Evolutionary conservation across 2,329 filamentous ascomycete genomes (phyloP), one percentile per base, ranked within the genome.

Genomic region (Lasiodiplodia sp.): DNA sequence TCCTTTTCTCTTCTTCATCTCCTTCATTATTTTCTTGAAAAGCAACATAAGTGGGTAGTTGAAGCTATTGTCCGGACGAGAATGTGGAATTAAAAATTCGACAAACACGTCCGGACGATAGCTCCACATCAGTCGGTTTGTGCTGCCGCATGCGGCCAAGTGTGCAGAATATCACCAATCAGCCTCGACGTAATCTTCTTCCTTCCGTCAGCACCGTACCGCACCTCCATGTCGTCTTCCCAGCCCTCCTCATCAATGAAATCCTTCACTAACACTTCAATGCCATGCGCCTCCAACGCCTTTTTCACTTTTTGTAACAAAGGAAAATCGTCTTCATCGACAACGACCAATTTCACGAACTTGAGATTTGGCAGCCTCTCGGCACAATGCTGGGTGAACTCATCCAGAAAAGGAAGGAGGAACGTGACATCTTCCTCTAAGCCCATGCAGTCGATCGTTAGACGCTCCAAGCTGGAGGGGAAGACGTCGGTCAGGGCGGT

Each of bases 211-310:
- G 31, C 25, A 4, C 58, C 25, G 25, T 63, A 63, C 25, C 58
- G 18, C 6, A 49, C 58, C 44, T 63, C 58, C 23, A 31, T 34
- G 18, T 63, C 58, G 21, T 63, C 58, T 5, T 63, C 58, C 58
- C 58, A 63, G 25, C 58, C 58, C 40, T 63, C 58, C 25, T 63
- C 58, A 1, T 63, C 58, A 25, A 63, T 63, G 44, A 63, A 63
- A n/a, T 63, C 58, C 58, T 63, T 63, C 2, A 63, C 44, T 40
- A 21, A 18, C 44, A 63, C 58, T 25, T 51, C 58, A 21, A 63
- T 12, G 6, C 58, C 58, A 40, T 21, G 40, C 1, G 10, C 34
- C 18, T n/a, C 28, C 25, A 63, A 28, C n/a, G 40, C 28, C 40
- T 51, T 31, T 8, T 51, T 63, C 23, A 63, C 44, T 3, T 23